Evolutionary conservation across 1,284 basidiomycete species (phyloP).

Genomic region (Puccinia brachypodii): DNA sequence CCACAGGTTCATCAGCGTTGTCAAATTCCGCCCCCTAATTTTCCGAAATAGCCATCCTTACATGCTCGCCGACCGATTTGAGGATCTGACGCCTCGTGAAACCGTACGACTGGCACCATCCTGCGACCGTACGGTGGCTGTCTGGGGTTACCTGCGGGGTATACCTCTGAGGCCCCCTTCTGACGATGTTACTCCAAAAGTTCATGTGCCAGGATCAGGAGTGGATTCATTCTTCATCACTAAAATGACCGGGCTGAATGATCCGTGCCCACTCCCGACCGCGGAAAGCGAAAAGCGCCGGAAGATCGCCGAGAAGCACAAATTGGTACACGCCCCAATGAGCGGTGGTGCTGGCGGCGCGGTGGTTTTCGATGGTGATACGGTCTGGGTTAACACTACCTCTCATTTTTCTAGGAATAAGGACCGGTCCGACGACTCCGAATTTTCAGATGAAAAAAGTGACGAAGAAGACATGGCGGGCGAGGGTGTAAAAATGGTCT

Average conservation of each 20-base stretch:
- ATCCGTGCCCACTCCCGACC: conserved; percentile 93
- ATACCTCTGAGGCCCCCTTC: conserved; percentile 69
- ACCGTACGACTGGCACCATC: conserved; percentile 78
- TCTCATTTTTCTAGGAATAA: conserved; percentile 77
- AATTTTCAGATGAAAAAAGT: conserved; percentile 62
- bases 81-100: conserved; percentile 90
- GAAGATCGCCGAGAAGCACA: conserved; percentile 92
- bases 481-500: conserved; percentile 96
- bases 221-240: conserved; percentile 65
- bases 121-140: conserved; percentile 81
- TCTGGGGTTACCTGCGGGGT: conserved; percentile 93
- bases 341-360: conserved; percentile 75
- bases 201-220: conserved; percentile 94
- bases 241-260: conserved; percentile 73
- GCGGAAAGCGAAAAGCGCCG: conserved; percentile 86
- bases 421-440: conserved; percentile 51
- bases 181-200: conserved; percentile 68
- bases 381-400: conserved; percentile 95
- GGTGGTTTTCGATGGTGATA: conserved; percentile 96
- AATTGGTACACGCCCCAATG: conserved; percentile 96
- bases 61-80: conserved; percentile 90
- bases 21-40: conserved; percentile 96
- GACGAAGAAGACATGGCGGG: conserved; percentile 61
- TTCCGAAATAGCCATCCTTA: conserved; percentile 96
- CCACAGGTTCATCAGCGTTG: conserved; percentile 80